Evolutionary conservation across 805 yeast species (phyloP), one percentile per base, ranked within the genome.

Genomic region (Candida nonsorbophila): DNA sequence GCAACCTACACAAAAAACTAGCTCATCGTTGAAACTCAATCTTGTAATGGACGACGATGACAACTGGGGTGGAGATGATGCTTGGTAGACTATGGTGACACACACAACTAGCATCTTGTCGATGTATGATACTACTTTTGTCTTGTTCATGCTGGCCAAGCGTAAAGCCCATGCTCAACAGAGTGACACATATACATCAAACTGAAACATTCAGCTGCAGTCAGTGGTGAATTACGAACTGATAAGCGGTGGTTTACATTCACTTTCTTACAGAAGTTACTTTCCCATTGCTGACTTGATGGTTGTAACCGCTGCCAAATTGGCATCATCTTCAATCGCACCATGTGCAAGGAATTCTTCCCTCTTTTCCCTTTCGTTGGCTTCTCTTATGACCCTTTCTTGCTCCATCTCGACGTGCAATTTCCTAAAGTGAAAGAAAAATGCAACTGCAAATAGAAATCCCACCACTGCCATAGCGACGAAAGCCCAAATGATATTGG

Each of bases 401-500:
- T 46, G 32, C 37, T 57, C 68, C 69, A 65, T 62, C 21, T 49
- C 60, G 24, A 48, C 44, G 38, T 64, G 64, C 42, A 64, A 57
- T 44, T 63, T 51, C 42, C 64, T 49, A 40, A 54, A 59, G 29
- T 51, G 51, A 37, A 49, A 32, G 35, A 49, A 41, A 41, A 64
- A 62, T 9, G 35, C 40, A 25, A 50, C 30, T 3, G 65, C 61
- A 21, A 53, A 46, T 14, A 56, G 34, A 24, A 41, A 42, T 27
- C 66, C 62, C 14, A 56, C 50, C 22, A 53, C 55, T 12, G 62
- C 66, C 42, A 62, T 50, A 25, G 55, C 65, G 22, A 55, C 61
- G 42, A 62, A 65, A 17, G 65, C 60, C 52, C 66, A 55, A 21
- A 56, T 52, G 39, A 65, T 54, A 30, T 58, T 42, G 11, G 72